These are phyloP conservation scores for Hibiscus trionum DNA, from an alignment of 345 rosid species.

Conservation along the genomic window DNA sequence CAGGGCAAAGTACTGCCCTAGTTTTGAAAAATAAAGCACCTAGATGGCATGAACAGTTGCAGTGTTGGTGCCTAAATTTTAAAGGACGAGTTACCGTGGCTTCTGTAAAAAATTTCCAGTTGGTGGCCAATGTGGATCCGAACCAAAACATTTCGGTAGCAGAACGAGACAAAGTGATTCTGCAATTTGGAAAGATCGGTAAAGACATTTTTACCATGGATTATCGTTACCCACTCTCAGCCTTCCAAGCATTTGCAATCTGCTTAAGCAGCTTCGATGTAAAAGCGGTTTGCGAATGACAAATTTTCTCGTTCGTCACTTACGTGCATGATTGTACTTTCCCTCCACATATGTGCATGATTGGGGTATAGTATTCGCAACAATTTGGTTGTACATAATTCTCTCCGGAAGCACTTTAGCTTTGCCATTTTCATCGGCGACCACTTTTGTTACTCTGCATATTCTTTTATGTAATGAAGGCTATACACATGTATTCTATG, in stretches of 20 bases:
- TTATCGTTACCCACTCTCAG: slow-evolving; percentile 83
- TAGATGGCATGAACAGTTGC: slow-evolving; percentile 95
- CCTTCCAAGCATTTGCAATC: slow-evolving; percentile 90
- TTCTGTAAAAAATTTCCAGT: slow-evolving; percentile 90
- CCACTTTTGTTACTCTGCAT: slow-evolving; percentile 4
- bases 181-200: slow-evolving; percentile 93
- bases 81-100: slow-evolving; percentile 91
- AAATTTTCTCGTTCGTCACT: slow-evolving; percentile 7
- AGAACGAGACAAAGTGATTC: slow-evolving; percentile 70
- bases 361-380: slow-evolving; percentile 12
- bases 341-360: slow-evolving; percentile 5
- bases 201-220: slow-evolving; percentile 95
- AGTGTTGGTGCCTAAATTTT: slow-evolving; percentile 92
- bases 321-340: slow-evolving; percentile 8
- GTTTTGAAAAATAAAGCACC: slow-evolving; percentile 81
- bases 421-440: slow-evolving; percentile 6
- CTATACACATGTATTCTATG: slow-evolving; percentile 7
- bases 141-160: slow-evolving; percentile 43
- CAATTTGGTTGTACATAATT: slow-evolving; percentile 37
- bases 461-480: slow-evolving; percentile 3
- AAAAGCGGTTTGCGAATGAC: slow-evolving; percentile 82
- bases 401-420: slow-evolving; percentile 19
- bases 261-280: slow-evolving; percentile 95
- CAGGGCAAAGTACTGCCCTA: slow-evolving; percentile 25
- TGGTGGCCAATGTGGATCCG: slow-evolving; percentile 59